Evolutionary conservation across 352 stramenopile genomes (phyloP), one percentile per base, ranked within the genome.

Genomic region (Pythium rishiriense): DNA sequence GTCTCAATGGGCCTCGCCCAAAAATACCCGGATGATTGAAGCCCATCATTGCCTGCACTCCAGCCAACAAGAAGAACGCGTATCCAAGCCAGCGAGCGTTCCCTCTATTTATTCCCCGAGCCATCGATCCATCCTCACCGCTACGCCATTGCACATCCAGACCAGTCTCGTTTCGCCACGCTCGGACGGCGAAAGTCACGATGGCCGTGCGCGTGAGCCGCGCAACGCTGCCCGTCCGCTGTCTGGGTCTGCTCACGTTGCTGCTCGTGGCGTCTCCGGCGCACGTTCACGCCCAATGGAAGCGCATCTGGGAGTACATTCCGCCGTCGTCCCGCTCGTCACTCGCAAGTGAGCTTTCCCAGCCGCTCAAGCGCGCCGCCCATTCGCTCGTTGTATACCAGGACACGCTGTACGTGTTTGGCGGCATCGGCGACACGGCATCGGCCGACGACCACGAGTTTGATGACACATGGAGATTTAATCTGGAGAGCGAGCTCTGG

Each of bases 381-480:
- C 83, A 93, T 39, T 77, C 71, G 0, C 70, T 89, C 42, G 52
- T 79, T 14, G 48, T 58, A 4, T 79, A 82, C 49, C 47, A 80
- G 10, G 77, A 93, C 56, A 61, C 64, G 12, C 57, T 93, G 31
- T 91, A 88, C 59, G 54, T 90, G 29, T 90, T 80, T 57, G 83
- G 83, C 4, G 83, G 83, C 42, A 73, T 90, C 33, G 80, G 76
- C 26, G 22, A 69, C 33, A 72, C 37, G 9, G 58, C 60, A 28
- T 56, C 57, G 5, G 67, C 73, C 8, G 67, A 85, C 62, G 78
- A 87, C 49, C 49, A 80, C 57, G 83, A 93, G 62, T 85, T 76
- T 31, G 79, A 82, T n/a, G 83, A 93, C 58, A 90, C 83, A n/a
- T 93, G 83, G 83, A 64, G 68, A 19, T 70, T 55, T 22, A 50